phyloP scores from a whole-genome alignment of 805 yeast genomes.

The Ogataea henricii region DNA sequence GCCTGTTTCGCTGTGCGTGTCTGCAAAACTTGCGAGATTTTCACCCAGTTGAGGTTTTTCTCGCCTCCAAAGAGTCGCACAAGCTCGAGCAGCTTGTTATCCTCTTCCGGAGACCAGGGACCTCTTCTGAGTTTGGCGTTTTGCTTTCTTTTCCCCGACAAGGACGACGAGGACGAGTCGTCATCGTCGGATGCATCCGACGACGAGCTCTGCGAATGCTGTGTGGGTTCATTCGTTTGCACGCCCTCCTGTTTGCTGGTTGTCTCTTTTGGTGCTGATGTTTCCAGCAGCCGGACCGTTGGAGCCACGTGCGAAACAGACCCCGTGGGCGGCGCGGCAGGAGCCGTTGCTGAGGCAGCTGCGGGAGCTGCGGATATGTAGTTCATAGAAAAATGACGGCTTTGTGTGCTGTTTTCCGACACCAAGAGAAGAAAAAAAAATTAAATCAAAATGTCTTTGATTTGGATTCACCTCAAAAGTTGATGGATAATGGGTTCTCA shows the following conservation, averaged over 20 bases:
- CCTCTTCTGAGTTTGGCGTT: conserved; percentile 55
- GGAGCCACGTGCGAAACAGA: no score
- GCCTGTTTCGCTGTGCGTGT: conserved; percentile 90
- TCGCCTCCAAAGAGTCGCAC: conserved; percentile 74
- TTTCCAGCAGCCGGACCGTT: no score
- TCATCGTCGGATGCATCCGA: conserved; percentile 10
- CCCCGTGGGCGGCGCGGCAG: no score
- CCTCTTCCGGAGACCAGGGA: conserved; percentile 90
- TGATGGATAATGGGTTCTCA: neutral
- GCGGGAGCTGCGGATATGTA: neutral
- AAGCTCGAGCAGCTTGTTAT: conserved; percentile 66
- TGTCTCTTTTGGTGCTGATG: neutral
- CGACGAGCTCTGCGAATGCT: neutral
- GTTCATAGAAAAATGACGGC: neutral
- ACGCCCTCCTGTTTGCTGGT: no score
- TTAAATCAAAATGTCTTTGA: no score
- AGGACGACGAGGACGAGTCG: neutral
- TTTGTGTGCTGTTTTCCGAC: no score
- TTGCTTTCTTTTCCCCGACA: conserved; percentile 4
- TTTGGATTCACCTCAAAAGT: no score
- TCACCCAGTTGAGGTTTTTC: conserved; percentile 69
- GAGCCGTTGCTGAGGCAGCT: no score
- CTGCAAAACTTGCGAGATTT: conserved; percentile 70
- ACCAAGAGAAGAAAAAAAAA: no score
- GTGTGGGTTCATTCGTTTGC: neutral